phyloP scores from a whole-genome alignment of 208 protist genomes.

The Tritrichomonas musculus region DNA sequence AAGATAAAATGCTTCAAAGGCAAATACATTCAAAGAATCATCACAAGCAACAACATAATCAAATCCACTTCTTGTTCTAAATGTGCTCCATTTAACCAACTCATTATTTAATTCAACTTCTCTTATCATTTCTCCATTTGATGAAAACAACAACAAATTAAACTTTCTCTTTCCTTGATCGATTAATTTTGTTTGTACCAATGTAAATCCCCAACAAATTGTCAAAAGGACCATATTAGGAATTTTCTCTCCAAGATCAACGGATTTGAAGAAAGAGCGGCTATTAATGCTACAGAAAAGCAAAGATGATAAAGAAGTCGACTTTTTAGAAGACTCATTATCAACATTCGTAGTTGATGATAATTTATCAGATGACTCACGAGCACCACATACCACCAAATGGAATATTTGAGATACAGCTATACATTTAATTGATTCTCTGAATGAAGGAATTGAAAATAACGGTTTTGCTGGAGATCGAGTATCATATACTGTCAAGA shows the following conservation, averaged over 20 bases:
- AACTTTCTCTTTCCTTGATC: neutral
- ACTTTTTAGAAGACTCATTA: too few species aligned
- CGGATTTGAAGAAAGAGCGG: neutral
- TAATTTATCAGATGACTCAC: too few species aligned
- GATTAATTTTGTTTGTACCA: neutral
- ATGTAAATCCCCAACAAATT: neutral
- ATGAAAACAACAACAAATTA: neutral
- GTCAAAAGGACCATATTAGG: neutral
- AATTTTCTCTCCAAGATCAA: neutral
- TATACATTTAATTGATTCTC: neutral
- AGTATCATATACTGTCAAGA: too few species aligned
- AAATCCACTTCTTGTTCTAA: neutral
- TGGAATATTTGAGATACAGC: neutral
- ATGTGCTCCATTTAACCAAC: neutral
- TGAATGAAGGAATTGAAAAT: neutral
- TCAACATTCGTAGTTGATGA: too few species aligned
- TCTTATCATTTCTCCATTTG: neutral
- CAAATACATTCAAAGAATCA: neutral
- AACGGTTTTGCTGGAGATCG: too few species aligned
- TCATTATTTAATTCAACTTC: neutral
- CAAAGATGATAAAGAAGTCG: too few species aligned
- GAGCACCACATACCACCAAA: neutral
- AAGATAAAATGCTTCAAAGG: slow-evolving; percentile 8
- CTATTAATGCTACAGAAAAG: neutral
- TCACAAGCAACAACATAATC: neutral